Conservation (phyloP, 352 stramenopile species). For the Elongisporangium anandrum region DNA sequence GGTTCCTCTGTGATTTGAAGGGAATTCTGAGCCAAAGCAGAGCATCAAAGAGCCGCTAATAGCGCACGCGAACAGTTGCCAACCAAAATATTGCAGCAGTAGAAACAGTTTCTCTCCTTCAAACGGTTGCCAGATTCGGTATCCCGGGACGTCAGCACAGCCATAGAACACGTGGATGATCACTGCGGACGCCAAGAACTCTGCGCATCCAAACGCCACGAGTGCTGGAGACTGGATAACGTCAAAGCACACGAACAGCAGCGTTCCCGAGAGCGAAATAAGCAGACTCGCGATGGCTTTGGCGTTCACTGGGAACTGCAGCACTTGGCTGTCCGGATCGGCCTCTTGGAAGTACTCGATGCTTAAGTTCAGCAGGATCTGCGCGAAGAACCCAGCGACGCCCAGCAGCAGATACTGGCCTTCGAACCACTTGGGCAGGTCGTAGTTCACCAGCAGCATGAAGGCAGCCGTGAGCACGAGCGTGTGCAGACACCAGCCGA, state of each 20-base stretch:
- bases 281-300: slow-evolving; percentile 52
- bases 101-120: slow-evolving; percentile 46
- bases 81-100: slow-evolving; percentile 57
- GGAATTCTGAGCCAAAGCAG: slow-evolving; percentile 8
- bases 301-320: slow-evolving; percentile 29
- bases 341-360: slow-evolving; percentile 37
- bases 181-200: slow-evolving; percentile 37
- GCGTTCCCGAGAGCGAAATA: slow-evolving; percentile 29
- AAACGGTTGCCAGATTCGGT: slow-evolving; percentile 51
- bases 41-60: slow-evolving; percentile 33
- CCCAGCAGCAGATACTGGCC: slow-evolving; percentile 54
- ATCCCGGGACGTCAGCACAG: slow-evolving; percentile 39
- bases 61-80: slow-evolving; percentile 48
- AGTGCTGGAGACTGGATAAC: slow-evolving; percentile 27
- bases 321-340: slow-evolving; percentile 4
- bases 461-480: slow-evolving; percentile 35
- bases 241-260: slow-evolving; percentile 45
- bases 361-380: slow-evolving; percentile 56
- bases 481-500: slow-evolving; percentile 49
- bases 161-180: slow-evolving; percentile 54
- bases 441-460: slow-evolving; percentile 39
- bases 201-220: slow-evolving; percentile 21
- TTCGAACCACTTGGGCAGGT: slow-evolving; percentile 36
- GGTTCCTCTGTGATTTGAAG: slow-evolving; percentile 10
- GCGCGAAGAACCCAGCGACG: slow-evolving; percentile 41